phyloP scores from a whole-genome alignment of 176 grass and related monocot genomes.

The Oropetium thomaeum region DNA sequence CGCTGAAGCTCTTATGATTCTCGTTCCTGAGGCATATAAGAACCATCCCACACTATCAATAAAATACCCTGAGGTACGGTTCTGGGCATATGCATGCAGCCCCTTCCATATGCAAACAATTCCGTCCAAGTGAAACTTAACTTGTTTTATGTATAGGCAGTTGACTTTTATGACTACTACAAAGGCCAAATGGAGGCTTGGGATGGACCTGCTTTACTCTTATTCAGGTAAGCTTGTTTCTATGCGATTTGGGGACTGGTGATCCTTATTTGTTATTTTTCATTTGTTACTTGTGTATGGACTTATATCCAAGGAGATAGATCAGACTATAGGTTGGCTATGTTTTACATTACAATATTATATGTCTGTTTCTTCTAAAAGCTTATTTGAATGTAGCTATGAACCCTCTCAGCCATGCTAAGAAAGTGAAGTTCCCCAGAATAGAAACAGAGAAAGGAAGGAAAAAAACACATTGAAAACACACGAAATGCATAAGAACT shows the following conservation, averaged over 20 bases:
- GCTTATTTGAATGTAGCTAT: conserved; percentile 9
- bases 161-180: conserved; percentile 99
- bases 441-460: background rate
- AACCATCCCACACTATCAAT: conserved; percentile 94
- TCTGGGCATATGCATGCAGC: conserved; percentile 5
- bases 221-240: conserved; percentile 76
- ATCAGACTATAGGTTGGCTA: background rate
- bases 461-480: background rate
- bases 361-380: background rate
- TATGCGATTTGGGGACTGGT: background rate
- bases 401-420: conserved; percentile 8
- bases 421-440: conserved; percentile 14
- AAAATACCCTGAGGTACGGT: conserved; percentile 96
- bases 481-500: background rate
- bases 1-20: conserved; percentile 95
- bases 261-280: conserved; percentile 6
- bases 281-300: conserved; percentile 30
- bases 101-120: conserved; percentile 13
- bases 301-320: conserved; percentile 2
- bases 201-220: conserved; percentile 98
- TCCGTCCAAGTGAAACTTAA: conserved; percentile 28
- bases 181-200: conserved; percentile 99
- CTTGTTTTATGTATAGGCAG: conserved; percentile 61
- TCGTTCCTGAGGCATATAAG: conserved; percentile 98
- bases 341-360: background rate